Percentiles rank a stretch among this genome's conserved stretches.
These are phyloP conservation scores for Porpolomopsis calyptriformis DNA, from an alignment of 768 basidiomycete species.

Conservation along the genomic window DNA sequence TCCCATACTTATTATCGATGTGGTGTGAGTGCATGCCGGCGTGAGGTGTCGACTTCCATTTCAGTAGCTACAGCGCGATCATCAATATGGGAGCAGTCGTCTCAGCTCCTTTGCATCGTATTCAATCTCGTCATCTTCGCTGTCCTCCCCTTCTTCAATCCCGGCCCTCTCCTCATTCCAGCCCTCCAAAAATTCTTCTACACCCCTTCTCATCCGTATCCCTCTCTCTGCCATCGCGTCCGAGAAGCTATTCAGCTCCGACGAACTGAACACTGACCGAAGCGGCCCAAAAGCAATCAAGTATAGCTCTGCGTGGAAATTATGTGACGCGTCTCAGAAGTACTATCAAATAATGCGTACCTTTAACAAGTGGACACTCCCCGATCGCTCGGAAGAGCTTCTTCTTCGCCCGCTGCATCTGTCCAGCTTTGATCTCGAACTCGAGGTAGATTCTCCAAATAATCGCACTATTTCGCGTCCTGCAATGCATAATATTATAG, in stretches of 20 bases:
- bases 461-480: conserved; percentile 54
- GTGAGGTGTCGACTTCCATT: no score
- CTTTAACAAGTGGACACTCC: conserved; percentile 70
- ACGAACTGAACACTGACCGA: conserved; percentile 45
- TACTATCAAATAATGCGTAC: conserved; percentile 23
- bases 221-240: conserved; percentile 74
- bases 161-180: conserved; percentile 28
- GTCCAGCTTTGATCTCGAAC: conserved; percentile 59
- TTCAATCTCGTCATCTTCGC: conserved; percentile 46
- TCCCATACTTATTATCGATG: no score
- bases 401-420: conserved; percentile 54
- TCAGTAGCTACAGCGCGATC: conserved; percentile 14
- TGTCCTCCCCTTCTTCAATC: conserved; percentile 20
- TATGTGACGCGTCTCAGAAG: conserved; percentile 9
- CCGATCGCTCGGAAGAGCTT: conserved; percentile 63
- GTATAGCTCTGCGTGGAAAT: conserved; percentile 48
- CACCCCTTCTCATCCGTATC: conserved; percentile 46
- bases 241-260: conserved; percentile 50
- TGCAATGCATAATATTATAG: conserved; percentile 18
- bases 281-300: conserved; percentile 67
- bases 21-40: no score
- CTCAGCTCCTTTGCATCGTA: conserved; percentile 46
- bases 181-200: conserved; percentile 48
- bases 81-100: conserved; percentile 53
- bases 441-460: conserved; percentile 70